These are phyloP conservation scores for Sporisorium iseilematis-ciliati DNA, from an alignment of 1,284 basidiomycete species.

Conservation along the genomic window DNA sequence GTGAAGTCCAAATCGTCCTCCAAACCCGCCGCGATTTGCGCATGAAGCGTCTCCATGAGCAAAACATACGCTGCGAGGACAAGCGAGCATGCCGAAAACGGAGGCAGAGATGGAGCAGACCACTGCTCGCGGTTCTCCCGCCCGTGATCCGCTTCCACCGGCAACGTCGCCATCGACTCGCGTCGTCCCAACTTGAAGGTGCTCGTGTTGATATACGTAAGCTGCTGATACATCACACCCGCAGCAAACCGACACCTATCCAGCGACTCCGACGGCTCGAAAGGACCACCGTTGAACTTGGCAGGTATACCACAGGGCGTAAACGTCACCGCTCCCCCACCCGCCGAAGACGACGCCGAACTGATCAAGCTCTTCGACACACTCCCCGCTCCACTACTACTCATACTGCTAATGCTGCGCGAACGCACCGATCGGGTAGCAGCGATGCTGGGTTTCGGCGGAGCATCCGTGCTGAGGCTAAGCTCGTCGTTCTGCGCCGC, in stretches of 20 bases:
- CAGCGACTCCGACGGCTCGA: constrained; percentile 53
- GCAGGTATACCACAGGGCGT: constrained; percentile 37
- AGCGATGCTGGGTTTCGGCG: not conserved
- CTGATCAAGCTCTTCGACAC: constrained; percentile 27
- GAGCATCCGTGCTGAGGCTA: constrained; percentile 12
- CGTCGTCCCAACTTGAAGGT: constrained; percentile 45
- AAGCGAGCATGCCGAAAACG: constrained; percentile 59
- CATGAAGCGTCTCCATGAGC: constrained; percentile 61
- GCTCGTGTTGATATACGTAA: constrained; percentile 44
- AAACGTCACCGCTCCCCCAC: constrained; percentile 7
- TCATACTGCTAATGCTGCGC: constrained; percentile 36
- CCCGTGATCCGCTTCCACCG: constrained; percentile 27
- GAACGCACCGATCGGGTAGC: constrained; percentile 15
- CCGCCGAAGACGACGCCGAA: constrained; percentile 21
- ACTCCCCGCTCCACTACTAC: constrained; percentile 38
- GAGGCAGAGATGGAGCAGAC: constrained; percentile 55
- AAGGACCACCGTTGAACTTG: constrained; percentile 56
- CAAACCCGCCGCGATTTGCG: constrained; percentile 43
- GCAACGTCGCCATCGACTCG: constrained; percentile 36
- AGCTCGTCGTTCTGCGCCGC: constrained; percentile 25
- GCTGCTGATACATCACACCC: constrained; percentile 50
- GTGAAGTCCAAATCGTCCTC: constrained; percentile 40
- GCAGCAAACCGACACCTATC: constrained; percentile 58
- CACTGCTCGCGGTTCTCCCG: constrained; percentile 44
- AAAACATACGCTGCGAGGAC: constrained; percentile 59